Percentiles rank a stretch among this genome's conserved stretches.
These are phyloP conservation scores for Notholithocarpus densiflorus DNA, from an alignment of 306 rosid species.

Conservation along the genomic window DNA sequence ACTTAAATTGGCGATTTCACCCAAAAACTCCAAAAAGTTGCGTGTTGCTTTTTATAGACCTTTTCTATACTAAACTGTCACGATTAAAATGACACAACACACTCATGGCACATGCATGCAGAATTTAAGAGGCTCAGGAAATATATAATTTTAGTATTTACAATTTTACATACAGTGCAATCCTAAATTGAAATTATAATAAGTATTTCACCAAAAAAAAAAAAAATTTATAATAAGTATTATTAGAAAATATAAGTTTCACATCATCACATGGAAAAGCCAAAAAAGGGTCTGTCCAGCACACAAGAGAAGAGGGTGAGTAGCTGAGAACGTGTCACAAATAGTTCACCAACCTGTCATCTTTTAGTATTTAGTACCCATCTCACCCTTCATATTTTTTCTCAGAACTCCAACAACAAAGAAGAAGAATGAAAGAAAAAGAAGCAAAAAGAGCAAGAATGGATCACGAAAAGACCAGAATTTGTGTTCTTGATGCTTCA, in stretches of 20 bases:
- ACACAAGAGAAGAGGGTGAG: not conserved
- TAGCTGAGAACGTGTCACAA: constrained; percentile 27
- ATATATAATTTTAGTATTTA: not conserved
- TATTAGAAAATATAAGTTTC: too few relatives aligned
- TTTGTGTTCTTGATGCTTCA: constrained; percentile 51
- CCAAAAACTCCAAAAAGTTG: too few relatives aligned
- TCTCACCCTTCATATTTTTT: not conserved
- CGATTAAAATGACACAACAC: not conserved
- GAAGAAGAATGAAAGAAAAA: not conserved
- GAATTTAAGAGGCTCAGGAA: not conserved
- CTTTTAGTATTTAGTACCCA: not conserved
- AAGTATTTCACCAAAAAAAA: too few relatives aligned
- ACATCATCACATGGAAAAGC: not conserved
- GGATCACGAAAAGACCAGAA: constrained; percentile 18
- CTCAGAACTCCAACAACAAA: not conserved
- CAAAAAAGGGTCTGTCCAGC: not conserved
- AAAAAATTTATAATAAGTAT: too few relatives aligned
- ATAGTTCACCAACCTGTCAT: constrained; percentile 26
- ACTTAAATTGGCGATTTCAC: too few relatives aligned
- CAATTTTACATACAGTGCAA: not conserved
- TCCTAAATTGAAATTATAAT: not conserved
- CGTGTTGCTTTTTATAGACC: too few relatives aligned
- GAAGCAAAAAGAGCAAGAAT: constrained; percentile 1
- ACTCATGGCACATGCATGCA: not conserved
- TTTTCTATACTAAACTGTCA: too few relatives aligned